phyloP scores from a whole-genome alignment of 129 eudicot genomes.

The Pittosporum tobira region DNA sequence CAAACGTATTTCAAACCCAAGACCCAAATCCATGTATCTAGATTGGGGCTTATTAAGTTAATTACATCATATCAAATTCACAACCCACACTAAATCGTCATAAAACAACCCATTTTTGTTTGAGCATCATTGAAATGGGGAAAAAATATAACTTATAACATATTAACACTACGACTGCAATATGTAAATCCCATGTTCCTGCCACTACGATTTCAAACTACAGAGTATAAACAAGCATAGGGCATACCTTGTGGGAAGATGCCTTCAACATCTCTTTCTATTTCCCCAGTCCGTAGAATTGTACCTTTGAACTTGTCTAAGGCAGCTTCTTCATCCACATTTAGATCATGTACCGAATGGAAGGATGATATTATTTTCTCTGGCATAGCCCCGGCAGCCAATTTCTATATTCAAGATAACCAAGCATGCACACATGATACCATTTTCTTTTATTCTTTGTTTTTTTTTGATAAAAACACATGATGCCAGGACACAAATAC shows the following conservation, averaged over 20 bases:
- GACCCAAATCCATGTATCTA: too few species aligned
- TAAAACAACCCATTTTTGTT: background rate
- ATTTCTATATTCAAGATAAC: slow-evolving; percentile 45
- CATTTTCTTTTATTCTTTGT: too few species aligned
- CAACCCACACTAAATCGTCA: background rate
- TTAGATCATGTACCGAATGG: slow-evolving; percentile 63
- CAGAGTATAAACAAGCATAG: background rate
- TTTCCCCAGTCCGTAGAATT: slow-evolving; percentile 38
- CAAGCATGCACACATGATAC: slow-evolving; percentile 5
- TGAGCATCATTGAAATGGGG: background rate
- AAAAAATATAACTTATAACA: background rate
- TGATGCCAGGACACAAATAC: slow-evolving; percentile 7
- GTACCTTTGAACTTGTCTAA: slow-evolving; percentile 51
- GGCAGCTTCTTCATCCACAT: slow-evolving; percentile 49
- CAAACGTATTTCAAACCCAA: too few species aligned
- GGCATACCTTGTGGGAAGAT: slow-evolving; percentile 48
- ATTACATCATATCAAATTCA: too few species aligned
- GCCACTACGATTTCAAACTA: background rate
- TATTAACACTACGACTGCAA: background rate
- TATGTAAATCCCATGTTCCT: background rate
- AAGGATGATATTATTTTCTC: slow-evolving; percentile 75
- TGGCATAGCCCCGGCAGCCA: slow-evolving; percentile 71
- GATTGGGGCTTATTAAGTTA: too few species aligned
- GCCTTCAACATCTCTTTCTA: slow-evolving; percentile 50
- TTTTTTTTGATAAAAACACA: too few species aligned